Evolutionary conservation across 164 flowering plant genomes (phyloP).

Genomic region (Aristolochia contorta): DNA sequence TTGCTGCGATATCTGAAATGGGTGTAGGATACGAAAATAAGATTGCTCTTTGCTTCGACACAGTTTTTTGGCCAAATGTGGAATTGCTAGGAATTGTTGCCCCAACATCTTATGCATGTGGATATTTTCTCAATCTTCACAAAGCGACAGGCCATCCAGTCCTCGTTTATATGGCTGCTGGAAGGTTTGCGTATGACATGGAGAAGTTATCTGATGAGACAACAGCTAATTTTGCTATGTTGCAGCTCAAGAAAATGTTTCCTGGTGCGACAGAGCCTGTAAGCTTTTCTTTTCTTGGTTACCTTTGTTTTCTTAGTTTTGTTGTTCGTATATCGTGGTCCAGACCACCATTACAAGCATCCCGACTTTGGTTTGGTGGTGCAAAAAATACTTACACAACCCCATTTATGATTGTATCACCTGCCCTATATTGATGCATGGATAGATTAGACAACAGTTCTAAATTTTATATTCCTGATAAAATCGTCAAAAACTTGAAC

Average conservation of each 20-base stretch:
- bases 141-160: conserved; percentile 88
- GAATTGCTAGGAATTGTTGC: conserved; percentile 78
- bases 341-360: background rate
- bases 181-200: conserved; percentile 72
- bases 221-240: conserved; percentile 64
- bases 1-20: conserved; percentile 63
- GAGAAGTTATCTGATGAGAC: conserved; percentile 68
- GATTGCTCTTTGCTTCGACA: conserved; percentile 64
- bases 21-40: conserved; percentile 89
- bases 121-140: conserved; percentile 92
- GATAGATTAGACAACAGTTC: too few relatives aligned
- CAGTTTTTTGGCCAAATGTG: conserved; percentile 84
- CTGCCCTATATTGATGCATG: too few relatives aligned
- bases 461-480: too few relatives aligned
- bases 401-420: too few relatives aligned
- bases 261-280: conserved; percentile 76
- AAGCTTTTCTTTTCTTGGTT: conserved; percentile 15
- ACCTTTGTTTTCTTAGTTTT: background rate
- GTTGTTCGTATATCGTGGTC: background rate
- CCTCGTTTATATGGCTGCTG: conserved; percentile 92
- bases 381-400: too few relatives aligned
- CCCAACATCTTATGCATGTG: conserved; percentile 67
- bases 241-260: conserved; percentile 77
- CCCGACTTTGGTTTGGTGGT: too few relatives aligned
- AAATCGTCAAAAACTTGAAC: too few relatives aligned